Base-by-base conservation (phyloP, 495 filamentous ascomycete species). In the Hypoxylon rickii region DNA sequence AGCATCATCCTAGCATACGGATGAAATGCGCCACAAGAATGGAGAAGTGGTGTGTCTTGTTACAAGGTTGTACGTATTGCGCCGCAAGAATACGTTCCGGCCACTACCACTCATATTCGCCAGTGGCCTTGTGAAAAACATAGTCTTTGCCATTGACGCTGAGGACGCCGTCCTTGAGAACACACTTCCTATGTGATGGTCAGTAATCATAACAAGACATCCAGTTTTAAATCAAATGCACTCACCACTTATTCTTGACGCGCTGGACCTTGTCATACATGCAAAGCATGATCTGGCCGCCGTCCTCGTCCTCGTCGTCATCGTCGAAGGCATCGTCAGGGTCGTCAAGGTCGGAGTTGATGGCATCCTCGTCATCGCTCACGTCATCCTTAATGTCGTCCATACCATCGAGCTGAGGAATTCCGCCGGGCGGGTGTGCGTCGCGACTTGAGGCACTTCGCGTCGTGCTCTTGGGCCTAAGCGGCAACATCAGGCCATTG, bases 261-360 rank as follows among this genome's bases (percentile, higher is more conserved):
- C 94, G 81, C 73, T 97, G 92, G 15, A 99, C 94, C 78, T 99
- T 99, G 77, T 99, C 94, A 67, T 98, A 98, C 64, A 94, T 96
- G 77, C 94, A 98, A 32, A 97, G 84, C 89, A 97, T 97, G 71
- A 94, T 89, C 55, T 95, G 87, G 1, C 83, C 84, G 3, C 79
- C 80, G 13, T 92, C 86, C 46, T 96, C 92, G 33, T 97, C 92
- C 18, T 81, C 86, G 17, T 92, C 88, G 11, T 89, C 87, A 7
- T 89, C 85, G 39, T 87, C 85, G 8, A 84, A 73, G 11, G 87
- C 83, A 42, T 98, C 94, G 50, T 96, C 91, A 0, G 94, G 86
- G 64, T 99, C 94, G 67, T 98, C 94, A 2, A 99, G 84, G 65
- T 97, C 94, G 0, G 95, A 97, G 69, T 99, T 99, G 75, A 99